Conservation (phyloP, 176 grass and related monocot genomes). For the Carex myosuroides region DNA sequence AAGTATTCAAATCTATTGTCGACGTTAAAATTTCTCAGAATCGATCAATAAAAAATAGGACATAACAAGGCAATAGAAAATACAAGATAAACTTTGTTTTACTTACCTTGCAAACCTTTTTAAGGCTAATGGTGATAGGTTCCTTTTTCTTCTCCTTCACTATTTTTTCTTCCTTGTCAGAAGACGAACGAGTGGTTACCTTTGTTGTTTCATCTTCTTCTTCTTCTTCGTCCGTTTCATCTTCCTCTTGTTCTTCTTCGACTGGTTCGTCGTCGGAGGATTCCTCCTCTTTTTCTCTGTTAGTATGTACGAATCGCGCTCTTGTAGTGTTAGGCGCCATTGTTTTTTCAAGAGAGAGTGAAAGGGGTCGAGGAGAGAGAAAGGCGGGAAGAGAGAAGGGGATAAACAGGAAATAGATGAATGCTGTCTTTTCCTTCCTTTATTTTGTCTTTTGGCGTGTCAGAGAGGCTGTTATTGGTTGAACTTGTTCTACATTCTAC, state of each 20-base stretch:
- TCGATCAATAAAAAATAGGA: not conserved
- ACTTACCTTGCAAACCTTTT: conserved; percentile 83
- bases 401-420: not conserved
- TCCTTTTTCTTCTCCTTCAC: conserved; percentile 36
- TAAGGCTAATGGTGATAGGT: conserved; percentile 75
- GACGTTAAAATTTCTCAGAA: not conserved
- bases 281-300: conserved; percentile 32
- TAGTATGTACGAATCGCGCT: conserved; percentile 19
- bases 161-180: not conserved
- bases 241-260: conserved; percentile 25
- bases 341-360: not conserved
- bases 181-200: not conserved
- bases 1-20: not conserved
- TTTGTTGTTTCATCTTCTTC: not conserved
- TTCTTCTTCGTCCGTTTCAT: conserved; percentile 22
- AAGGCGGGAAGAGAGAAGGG: conserved; percentile 23
- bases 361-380: conserved; percentile 25
- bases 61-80: not conserved
- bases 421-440: not conserved
- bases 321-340: conserved; percentile 2
- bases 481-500: not conserved
- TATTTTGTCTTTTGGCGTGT: not conserved
- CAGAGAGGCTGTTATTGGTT: not conserved
- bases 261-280: conserved; percentile 41
- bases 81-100: conserved; percentile 1